Evolutionary conservation across 305 asterid genomes (phyloP).

Genomic region (Caryopteris hybrid): DNA sequence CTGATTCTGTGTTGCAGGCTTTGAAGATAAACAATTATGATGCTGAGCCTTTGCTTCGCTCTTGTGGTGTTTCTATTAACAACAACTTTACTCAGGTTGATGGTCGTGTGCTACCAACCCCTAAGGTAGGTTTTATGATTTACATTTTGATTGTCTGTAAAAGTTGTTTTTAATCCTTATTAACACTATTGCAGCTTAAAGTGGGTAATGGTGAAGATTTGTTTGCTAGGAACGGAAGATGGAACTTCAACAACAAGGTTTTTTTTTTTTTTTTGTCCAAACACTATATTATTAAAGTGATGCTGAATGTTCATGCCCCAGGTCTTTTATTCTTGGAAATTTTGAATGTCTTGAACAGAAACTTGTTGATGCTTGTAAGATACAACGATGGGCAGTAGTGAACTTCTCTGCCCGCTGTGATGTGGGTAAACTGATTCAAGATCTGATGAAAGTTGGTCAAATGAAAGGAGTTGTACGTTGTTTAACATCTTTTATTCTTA

Average conservation of each 20-base stretch:
- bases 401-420: slow-evolving; percentile 68
- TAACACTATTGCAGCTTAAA: slow-evolving; percentile 44
- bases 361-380: slow-evolving; percentile 45
- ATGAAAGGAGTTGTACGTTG: slow-evolving; percentile 58
- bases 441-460: slow-evolving; percentile 47
- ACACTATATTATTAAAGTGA: neutral
- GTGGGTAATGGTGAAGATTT: slow-evolving; percentile 60
- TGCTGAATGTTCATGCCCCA: neutral
- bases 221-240: slow-evolving; percentile 53
- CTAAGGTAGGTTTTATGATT: slow-evolving; percentile 41
- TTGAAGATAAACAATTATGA: slow-evolving; percentile 60
- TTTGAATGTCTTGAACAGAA: slow-evolving; percentile 35
- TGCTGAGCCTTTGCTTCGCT: slow-evolving; percentile 58
- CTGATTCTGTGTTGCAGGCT: slow-evolving; percentile 38
- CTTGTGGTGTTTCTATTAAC: slow-evolving; percentile 64
- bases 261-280: no score
- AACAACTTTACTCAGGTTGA: slow-evolving; percentile 63
- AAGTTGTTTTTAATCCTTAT: neutral
- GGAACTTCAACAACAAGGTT: slow-evolving; percentile 73
- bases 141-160: neutral
- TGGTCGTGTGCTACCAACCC: slow-evolving; percentile 69
- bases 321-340: slow-evolving; percentile 4
- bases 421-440: slow-evolving; percentile 33
- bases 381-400: slow-evolving; percentile 67
- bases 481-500: neutral